Percentiles rank a stretch among this genome's conserved stretches.
phyloP scores from a whole-genome alignment of 805 yeast species.

The Candida boleticola region DNA sequence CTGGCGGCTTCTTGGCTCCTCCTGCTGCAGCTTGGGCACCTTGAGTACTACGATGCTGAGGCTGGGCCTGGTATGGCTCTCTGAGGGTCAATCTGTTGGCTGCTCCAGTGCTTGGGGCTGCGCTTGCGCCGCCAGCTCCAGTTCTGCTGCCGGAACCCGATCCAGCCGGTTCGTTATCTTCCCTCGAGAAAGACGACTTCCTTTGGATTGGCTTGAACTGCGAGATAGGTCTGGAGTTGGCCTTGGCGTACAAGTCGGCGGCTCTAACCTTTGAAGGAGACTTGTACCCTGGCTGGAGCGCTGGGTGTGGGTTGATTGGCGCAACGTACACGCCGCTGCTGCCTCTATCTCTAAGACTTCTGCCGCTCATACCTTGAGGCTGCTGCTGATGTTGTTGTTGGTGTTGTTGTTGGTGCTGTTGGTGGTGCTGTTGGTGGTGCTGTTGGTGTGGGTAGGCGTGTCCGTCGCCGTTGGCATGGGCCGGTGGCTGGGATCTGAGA shows the following conservation, averaged over 20 bases:
- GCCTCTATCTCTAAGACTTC: constrained; percentile 27
- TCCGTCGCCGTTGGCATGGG: constrained; percentile 1
- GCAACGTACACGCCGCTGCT: constrained; percentile 22
- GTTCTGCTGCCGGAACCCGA: constrained; percentile 3
- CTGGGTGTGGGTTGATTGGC: constrained; percentile 41
- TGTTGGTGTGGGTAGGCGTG: constrained; percentile 4
- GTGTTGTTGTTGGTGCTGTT: constrained; percentile 2
- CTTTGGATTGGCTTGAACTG: constrained; percentile 38
- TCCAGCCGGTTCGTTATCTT: constrained; percentile 15
- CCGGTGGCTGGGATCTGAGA: constrained; percentile 1
- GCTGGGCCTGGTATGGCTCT: constrained; percentile 1
- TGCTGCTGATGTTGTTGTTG: constrained; percentile 11
- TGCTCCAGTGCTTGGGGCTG: constrained; percentile 11
- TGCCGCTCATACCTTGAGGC: constrained; percentile 24
- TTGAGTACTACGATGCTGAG: neutral
- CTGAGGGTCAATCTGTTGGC: constrained; percentile 7
- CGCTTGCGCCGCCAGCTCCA: constrained; percentile 1
- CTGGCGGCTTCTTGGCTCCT: neutral
- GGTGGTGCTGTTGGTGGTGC: neutral
- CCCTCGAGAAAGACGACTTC: constrained; percentile 60
- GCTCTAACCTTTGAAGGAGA: constrained; percentile 44
- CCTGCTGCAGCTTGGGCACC: too few relatives aligned
- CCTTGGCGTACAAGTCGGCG: constrained; percentile 53
- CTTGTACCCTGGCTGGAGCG: constrained; percentile 33
- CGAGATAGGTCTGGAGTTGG: constrained; percentile 42